Evolutionary conservation across 768 basidiomycete genomes (phyloP), one percentile per base, ranked within the genome.

Genomic region (Lyophyllum atratum): DNA sequence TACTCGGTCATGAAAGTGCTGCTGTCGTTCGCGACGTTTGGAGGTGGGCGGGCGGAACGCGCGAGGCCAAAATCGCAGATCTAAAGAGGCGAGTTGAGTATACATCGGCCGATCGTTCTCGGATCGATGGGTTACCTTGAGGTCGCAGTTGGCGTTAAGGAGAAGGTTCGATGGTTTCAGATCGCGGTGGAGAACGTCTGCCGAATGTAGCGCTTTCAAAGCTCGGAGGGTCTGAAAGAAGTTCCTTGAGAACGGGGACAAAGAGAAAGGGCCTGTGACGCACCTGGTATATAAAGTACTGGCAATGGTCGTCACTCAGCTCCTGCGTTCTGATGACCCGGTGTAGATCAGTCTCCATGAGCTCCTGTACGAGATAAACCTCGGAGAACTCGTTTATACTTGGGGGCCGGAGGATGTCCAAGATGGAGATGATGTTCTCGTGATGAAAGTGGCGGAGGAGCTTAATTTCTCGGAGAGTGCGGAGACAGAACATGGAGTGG

Each of bases 251-350:
- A 34, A 14, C 8, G 14, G 28, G 44, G 11, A 19, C 6, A 34
- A 40, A 53, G 45, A 55, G 61, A 64, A 50, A 21, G 21, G 45
- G 47, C 25, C 39, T 42, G 47, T 37, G 55, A 70, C 76, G 49
- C 59, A 86, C 88, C 81, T 98, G 96, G 71, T 99, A 99, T 62
- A 96, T 88, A 69, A 99, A 98, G 72, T 99, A 99, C 73, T 98
- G 94, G 64, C 87, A 89, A 69, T 98, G 95, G 68, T 98, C 95
- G 68, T 98, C 96, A 56, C 89, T 90, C 40, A 99, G 80, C 57
- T 91, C 85, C 72, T 98, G 96, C 0, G 97, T 96, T 24, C 93
- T 82, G 64, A 99, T 98, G 46, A 99, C 97, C 53, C 96, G 87
- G 70, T 98, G 95, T 63, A 98, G 77, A 75, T 98, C 96, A 0